Evolutionary conservation across 305 asterid species (phyloP).

Genomic region (Salvia sclarea): DNA sequence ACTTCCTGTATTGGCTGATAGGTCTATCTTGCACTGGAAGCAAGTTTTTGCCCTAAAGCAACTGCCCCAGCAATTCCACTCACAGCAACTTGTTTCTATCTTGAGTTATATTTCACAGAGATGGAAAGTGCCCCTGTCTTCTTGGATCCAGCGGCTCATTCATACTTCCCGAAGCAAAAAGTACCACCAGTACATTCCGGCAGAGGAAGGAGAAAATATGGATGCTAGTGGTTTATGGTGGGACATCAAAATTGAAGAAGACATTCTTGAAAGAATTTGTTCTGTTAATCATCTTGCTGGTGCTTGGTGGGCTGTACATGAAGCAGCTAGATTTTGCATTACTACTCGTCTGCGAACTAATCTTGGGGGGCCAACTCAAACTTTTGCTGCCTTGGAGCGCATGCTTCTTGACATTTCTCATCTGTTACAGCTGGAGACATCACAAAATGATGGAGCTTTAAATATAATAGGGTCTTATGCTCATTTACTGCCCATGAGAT

Average conservation of each 20-base stretch:
- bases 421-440: conserved; percentile 77
- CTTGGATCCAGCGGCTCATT: conserved; percentile 93
- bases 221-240: conserved; percentile 65
- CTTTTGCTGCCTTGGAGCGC: conserved; percentile 98
- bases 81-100: conserved; percentile 92
- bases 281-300: conserved; percentile 84
- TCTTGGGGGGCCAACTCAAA: conserved; percentile 99
- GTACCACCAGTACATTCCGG: conserved; percentile 48
- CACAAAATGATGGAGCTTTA: conserved; percentile 82
- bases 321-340: conserved; percentile 97
- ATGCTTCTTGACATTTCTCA: conserved; percentile 97
- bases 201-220: conserved; percentile 60
- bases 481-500: conserved; percentile 93
- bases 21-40: conserved; percentile 75
- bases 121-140: conserved; percentile 91
- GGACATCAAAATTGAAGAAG: conserved; percentile 74
- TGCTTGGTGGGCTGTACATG: conserved; percentile 99
- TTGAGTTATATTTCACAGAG: conserved; percentile 96
- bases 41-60: conserved; percentile 88
- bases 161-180: conserved; percentile 66
- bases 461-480: conserved; percentile 77
- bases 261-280: conserved; percentile 71
- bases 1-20: conserved; percentile 44
- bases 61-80: conserved; percentile 82
- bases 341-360: conserved; percentile 91